These are phyloP conservation scores for Globisporangium polare DNA, from an alignment of 352 stramenopile genomes.

Conservation along the genomic window DNA sequence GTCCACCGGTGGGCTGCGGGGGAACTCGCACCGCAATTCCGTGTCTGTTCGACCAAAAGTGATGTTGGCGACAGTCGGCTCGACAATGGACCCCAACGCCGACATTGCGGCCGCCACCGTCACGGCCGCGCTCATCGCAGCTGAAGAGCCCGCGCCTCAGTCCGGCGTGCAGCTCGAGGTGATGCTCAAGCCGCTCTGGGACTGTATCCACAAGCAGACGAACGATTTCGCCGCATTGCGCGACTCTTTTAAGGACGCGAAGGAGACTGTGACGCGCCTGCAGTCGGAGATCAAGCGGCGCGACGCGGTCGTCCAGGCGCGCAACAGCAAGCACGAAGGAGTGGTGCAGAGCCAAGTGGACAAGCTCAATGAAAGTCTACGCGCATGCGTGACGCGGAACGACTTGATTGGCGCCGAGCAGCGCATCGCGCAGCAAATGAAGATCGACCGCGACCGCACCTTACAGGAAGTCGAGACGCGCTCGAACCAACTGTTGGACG, in stretches of 20 bases:
- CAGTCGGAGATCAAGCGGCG: constrained; percentile 82
- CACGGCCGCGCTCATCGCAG: constrained; percentile 13
- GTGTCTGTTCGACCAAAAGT: constrained; percentile 3
- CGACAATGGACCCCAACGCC: constrained; percentile 18
- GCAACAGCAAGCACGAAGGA: constrained; percentile 73
- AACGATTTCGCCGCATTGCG: constrained; percentile 64
- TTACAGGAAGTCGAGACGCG: constrained; percentile 56
- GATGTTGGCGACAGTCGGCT: constrained; percentile 18
- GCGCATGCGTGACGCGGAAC: constrained; percentile 69
- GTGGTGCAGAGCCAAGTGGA: constrained; percentile 72
- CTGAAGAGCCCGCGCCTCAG: neutral
- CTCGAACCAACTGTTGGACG: constrained; percentile 65
- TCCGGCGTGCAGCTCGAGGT: neutral
- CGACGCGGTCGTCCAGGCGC: constrained; percentile 68
- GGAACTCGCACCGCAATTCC: constrained; percentile 4
- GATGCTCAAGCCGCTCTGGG: constrained; percentile 66
- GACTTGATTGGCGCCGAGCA: constrained; percentile 76
- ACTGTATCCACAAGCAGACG: constrained; percentile 74
- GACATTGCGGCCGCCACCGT: constrained; percentile 21
- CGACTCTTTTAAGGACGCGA: constrained; percentile 64
- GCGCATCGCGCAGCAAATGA: constrained; percentile 72
- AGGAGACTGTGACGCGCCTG: constrained; percentile 62
- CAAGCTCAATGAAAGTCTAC: constrained; percentile 74
- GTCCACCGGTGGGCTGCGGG: constrained; percentile 31
- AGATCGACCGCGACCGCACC: constrained; percentile 47